Conservation (phyloP, 495 filamentous ascomycete genomes). For the Xylaria scruposa region DNA sequence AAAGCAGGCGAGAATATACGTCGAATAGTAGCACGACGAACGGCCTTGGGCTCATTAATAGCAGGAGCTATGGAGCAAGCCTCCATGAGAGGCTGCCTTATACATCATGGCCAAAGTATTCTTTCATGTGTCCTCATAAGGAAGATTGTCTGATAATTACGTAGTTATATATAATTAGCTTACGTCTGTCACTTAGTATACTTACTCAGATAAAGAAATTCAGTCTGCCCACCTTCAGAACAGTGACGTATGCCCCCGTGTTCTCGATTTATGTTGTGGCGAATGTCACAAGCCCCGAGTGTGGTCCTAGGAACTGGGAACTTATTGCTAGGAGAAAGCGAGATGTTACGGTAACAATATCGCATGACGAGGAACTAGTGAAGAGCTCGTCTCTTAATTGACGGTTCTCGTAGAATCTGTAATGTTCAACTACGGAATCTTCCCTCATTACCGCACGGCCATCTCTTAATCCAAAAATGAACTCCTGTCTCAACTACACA, state of each 20-base stretch:
- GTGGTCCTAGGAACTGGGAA: neutral
- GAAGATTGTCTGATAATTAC: too few relatives aligned
- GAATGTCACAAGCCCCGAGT: neutral
- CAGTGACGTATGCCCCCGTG: neutral
- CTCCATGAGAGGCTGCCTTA: too few relatives aligned
- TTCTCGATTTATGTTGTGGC: neutral
- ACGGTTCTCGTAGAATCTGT: neutral
- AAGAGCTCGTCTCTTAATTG: neutral
- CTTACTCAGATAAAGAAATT: neutral
- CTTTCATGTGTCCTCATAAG: too few relatives aligned
- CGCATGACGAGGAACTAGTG: neutral
- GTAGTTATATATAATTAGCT: too few relatives aligned
- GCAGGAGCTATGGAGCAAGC: too few relatives aligned
- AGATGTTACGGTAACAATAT: neutral
- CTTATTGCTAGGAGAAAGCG: neutral
- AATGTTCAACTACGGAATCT: neutral
- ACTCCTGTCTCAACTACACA: neutral
- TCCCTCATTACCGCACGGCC: neutral
- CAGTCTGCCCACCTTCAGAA: neutral
- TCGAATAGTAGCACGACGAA: constrained; percentile 38
- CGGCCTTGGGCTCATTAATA: neutral
- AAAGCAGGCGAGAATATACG: constrained; percentile 52
- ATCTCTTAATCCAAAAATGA: neutral
- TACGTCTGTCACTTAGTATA: neutral
- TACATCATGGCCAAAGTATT: too few relatives aligned